phyloP scores from a whole-genome alignment of 2,329 filamentous ascomycete genomes.

The Ascochyta koolunga region DNA sequence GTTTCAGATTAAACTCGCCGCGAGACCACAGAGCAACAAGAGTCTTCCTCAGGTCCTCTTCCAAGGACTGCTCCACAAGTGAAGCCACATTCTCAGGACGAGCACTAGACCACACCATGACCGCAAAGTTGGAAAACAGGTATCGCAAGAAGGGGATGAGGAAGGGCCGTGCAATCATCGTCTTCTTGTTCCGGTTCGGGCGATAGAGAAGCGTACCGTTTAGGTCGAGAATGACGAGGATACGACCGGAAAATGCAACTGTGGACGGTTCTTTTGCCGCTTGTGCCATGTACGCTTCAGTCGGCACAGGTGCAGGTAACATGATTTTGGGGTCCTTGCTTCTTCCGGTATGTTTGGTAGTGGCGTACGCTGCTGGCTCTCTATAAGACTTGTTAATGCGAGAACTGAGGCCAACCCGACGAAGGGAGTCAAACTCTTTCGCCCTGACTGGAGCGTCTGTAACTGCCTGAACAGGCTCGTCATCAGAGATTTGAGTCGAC shows the following conservation, averaged over 20 bases:
- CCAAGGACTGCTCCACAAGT: slow-evolving; percentile 72
- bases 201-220: slow-evolving; percentile 89
- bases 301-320: slow-evolving; percentile 64
- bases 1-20: slow-evolving; percentile 72
- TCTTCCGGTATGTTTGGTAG: slow-evolving; percentile 17
- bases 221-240: slow-evolving; percentile 87
- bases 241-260: slow-evolving; percentile 59
- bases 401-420: slow-evolving; percentile 11
- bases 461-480: not conserved
- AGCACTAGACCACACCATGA: slow-evolving; percentile 93
- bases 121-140: slow-evolving; percentile 73
- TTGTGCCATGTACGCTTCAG: slow-evolving; percentile 64
- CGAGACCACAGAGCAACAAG: slow-evolving; percentile 79
- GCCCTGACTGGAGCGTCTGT: slow-evolving; percentile 17
- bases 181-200: slow-evolving; percentile 55
- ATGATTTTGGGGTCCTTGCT: slow-evolving; percentile 36
- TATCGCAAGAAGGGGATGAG: slow-evolving; percentile 73
- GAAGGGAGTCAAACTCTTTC: slow-evolving; percentile 27
- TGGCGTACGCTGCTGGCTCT: slow-evolving; percentile 1
- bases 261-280: slow-evolving; percentile 48
- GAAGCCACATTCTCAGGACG: slow-evolving; percentile 71
- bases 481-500: slow-evolving; percentile 20
- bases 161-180: slow-evolving; percentile 71
- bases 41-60: slow-evolving; percentile 56
- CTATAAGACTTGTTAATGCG: slow-evolving; percentile 35